Evolutionary conservation across 2,329 filamentous ascomycete genomes (phyloP).

Genomic region (Metarhizium humberi): DNA sequence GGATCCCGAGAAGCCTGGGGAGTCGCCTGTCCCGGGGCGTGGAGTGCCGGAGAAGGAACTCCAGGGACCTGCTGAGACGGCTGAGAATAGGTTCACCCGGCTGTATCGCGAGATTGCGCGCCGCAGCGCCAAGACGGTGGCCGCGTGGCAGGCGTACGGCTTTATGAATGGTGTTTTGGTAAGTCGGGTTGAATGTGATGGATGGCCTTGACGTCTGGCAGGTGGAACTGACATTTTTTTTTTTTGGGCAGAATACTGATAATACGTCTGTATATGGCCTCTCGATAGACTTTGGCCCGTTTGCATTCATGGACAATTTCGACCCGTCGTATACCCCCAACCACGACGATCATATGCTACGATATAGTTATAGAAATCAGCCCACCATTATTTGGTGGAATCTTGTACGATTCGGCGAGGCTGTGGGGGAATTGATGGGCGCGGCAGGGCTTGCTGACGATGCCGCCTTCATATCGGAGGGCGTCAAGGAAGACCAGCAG

Average conservation of each 20-base stretch:
- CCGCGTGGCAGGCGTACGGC: constrained; percentile 95
- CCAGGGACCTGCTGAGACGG: constrained; percentile 57
- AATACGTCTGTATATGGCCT: constrained; percentile 89
- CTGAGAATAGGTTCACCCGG: constrained; percentile 79
- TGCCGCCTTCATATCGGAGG: constrained; percentile 59
- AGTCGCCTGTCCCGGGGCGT: constrained; percentile 33
- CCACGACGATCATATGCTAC: constrained; percentile 80
- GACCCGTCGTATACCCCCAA: constrained; percentile 93
- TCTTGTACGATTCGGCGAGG: constrained; percentile 80
- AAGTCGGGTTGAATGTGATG: constrained; percentile 5
- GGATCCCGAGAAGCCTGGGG: constrained; percentile 37
- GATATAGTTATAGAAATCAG: constrained; percentile 91
- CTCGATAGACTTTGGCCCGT: constrained; percentile 90
- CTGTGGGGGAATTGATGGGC: constrained; percentile 80
- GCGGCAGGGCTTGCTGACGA: constrained; percentile 65
- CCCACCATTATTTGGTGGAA: constrained; percentile 99
- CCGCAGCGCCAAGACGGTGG: constrained; percentile 79
- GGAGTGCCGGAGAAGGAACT: constrained; percentile 47
- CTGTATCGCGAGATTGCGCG: constrained; percentile 82
- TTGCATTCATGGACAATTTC: constrained; percentile 96
- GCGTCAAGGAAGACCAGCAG: constrained; percentile 54
- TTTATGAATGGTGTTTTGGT: constrained; percentile 93
- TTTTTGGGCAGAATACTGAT: constrained; percentile 62
- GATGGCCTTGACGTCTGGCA: not conserved
- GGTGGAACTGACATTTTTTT: constrained; percentile 10